These are phyloP conservation scores for Leccinellum rugosiceps DNA, from an alignment of 768 basidiomycete genomes.

Conservation along the genomic window DNA sequence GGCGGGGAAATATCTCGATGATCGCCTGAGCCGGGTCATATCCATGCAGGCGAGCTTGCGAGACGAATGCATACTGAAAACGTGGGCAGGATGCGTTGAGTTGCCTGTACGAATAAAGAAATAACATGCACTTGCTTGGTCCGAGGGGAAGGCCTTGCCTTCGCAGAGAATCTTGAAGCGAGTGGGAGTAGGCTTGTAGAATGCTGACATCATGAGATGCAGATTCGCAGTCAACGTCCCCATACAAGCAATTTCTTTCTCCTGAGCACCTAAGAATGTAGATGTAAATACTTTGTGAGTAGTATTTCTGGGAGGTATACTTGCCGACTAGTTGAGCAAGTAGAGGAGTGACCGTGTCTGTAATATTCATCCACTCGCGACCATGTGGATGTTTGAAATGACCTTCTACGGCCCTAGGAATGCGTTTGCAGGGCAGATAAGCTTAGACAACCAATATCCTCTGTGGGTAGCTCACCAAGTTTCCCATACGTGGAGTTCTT, in stretches of 20 bases:
- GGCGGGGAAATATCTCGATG: conserved; percentile 74
- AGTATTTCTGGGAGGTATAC: conserved; percentile 24
- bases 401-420: conserved; percentile 72
- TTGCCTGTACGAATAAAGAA: conserved; percentile 12
- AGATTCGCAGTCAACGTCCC: conserved; percentile 93
- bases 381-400: conserved; percentile 88
- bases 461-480: conserved; percentile 45
- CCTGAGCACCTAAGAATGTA: conserved; percentile 65
- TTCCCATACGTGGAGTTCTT: conserved; percentile 86
- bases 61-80: conserved; percentile 88
- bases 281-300: conserved; percentile 9
- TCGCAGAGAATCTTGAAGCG: conserved; percentile 96
- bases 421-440: conserved; percentile 3
- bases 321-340: conserved; percentile 83
- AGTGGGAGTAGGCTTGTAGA: conserved; percentile 83
- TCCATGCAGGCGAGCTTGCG: conserved; percentile 83
- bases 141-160: conserved; percentile 91
- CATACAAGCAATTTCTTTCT: conserved; percentile 93
- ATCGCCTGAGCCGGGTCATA: conserved; percentile 70
- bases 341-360: conserved; percentile 65
- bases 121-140: conserved; percentile 61
- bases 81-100: conserved; percentile 4
- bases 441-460: conserved; percentile 7
- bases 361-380: conserved; percentile 80
- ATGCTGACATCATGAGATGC: conserved; percentile 91